Conservation (phyloP, 768 basidiomycete species). For the Myochromella boudieri region DNA sequence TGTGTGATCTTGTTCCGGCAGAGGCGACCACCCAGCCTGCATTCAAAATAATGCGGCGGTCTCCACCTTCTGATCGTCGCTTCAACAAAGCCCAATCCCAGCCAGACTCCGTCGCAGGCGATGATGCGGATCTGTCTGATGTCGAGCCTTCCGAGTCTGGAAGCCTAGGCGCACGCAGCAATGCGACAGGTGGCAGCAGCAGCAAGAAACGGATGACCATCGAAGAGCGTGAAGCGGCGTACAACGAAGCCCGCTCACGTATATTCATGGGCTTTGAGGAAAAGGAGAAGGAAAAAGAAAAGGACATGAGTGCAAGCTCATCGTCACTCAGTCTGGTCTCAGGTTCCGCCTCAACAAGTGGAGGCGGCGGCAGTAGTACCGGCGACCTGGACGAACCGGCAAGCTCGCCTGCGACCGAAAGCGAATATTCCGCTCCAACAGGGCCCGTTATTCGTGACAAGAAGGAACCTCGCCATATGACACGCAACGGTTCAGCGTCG, state of each 20-base stretch:
- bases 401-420: slow-evolving; percentile 76
- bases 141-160: slow-evolving; percentile 79
- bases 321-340: slow-evolving; percentile 72
- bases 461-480: slow-evolving; percentile 48
- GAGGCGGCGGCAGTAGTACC: slow-evolving; percentile 55
- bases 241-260: slow-evolving; percentile 80
- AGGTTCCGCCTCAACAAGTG: slow-evolving; percentile 57
- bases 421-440: slow-evolving; percentile 68
- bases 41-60: slow-evolving; percentile 86
- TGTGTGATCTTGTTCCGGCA: slow-evolving; percentile 76
- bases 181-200: slow-evolving; percentile 50
- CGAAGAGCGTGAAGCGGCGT: slow-evolving; percentile 87
- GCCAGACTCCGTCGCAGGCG: slow-evolving; percentile 68
- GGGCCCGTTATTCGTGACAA: slow-evolving; percentile 55
- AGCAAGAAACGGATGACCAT: slow-evolving; percentile 76
- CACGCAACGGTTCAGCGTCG: slow-evolving; percentile 44
- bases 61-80: slow-evolving; percentile 46
- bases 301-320: slow-evolving; percentile 74
- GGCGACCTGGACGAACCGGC: slow-evolving; percentile 68
- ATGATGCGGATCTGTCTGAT: slow-evolving; percentile 78
- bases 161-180: slow-evolving; percentile 72
- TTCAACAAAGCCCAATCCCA: slow-evolving; percentile 60
- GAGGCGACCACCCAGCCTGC: slow-evolving; percentile 71
- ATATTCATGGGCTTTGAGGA: slow-evolving; percentile 87
- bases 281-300: slow-evolving; percentile 68